Evolutionary conservation across 2,329 filamentous ascomycete species (phyloP).

Genomic region (Alternaria rosae): DNA sequence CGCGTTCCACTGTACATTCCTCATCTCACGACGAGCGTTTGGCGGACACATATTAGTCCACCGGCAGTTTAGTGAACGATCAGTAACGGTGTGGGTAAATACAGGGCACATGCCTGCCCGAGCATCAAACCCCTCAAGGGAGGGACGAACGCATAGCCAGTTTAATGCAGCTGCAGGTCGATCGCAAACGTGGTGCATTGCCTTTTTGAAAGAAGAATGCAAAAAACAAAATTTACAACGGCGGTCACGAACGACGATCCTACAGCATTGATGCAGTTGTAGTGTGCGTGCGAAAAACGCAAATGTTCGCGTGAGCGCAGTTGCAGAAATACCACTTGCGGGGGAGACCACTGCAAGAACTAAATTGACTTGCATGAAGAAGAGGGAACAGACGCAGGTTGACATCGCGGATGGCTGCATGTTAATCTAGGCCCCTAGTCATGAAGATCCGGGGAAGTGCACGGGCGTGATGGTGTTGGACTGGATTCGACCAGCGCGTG

Average conservation of each 20-base stretch:
- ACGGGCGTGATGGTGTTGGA: background rate
- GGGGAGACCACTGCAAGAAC: background rate
- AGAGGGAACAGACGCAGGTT: background rate
- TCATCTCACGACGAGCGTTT: background rate
- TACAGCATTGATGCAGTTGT: background rate
- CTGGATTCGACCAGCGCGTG: background rate
- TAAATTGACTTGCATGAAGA: background rate
- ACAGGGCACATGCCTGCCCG: background rate
- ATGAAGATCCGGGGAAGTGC: slow-evolving; percentile 1
- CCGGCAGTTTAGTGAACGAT: background rate
- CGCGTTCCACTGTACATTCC: background rate
- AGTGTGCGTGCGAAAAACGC: background rate
- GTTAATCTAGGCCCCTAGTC: background rate
- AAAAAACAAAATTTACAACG: background rate
- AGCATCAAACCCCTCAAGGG: background rate
- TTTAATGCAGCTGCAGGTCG: background rate
- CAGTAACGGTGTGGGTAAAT: background rate
- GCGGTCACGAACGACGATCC: background rate
- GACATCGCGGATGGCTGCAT: background rate
- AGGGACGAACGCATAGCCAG: background rate
- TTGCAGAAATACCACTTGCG: background rate
- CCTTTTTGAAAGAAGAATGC: background rate
- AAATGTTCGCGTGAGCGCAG: background rate
- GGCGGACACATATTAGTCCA: background rate
- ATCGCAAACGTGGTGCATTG: background rate